These are phyloP conservation scores for Kwoniella shandongensis DNA, from an alignment of 768 basidiomycete genomes.

Conservation along the genomic window DNA sequence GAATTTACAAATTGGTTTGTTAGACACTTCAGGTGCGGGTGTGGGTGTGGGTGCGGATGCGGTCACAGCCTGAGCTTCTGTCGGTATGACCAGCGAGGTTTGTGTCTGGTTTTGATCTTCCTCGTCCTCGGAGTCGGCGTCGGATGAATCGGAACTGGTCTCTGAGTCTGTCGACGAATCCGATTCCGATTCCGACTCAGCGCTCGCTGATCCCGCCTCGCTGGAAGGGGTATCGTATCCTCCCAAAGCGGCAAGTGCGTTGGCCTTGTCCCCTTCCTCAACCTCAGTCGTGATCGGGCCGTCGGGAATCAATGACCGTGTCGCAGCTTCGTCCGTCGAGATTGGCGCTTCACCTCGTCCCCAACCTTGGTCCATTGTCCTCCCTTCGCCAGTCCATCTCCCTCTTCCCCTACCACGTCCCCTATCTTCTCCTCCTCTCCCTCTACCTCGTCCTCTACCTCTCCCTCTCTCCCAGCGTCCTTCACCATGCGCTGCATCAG, in stretches of 20 bases:
- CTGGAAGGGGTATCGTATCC: conserved; percentile 13
- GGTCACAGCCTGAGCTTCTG: too few relatives aligned
- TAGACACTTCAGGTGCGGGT: too few relatives aligned
- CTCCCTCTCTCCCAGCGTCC: conserved; percentile 22
- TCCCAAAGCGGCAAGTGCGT: conserved; percentile 49
- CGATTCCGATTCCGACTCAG: conserved; percentile 42
- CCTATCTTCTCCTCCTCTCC: conserved; percentile 45
- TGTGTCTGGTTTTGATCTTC: not conserved
- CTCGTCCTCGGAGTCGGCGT: conserved; percentile 34
- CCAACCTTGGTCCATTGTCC: conserved; percentile 9
- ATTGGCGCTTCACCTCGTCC: not conserved
- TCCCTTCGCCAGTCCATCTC: conserved; percentile 7
- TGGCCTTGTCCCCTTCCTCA: conserved; percentile 20
- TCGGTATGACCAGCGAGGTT: too few relatives aligned
- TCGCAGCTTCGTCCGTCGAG: not conserved
- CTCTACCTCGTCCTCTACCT: conserved; percentile 25
- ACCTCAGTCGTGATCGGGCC: not conserved
- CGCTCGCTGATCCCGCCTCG: conserved; percentile 17
- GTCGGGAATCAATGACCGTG: not conserved
- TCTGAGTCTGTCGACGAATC: conserved; percentile 36
- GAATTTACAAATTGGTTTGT: conserved; percentile 30
- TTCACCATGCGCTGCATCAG: not conserved
- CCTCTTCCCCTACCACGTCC: conserved; percentile 47
- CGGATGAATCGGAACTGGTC: conserved; percentile 40
- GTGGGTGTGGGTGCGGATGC: not conserved